A percentile compares a stretch with the other conserved stretches of the same genome.
These are phyloP conservation scores for Xanthoceras sorbifolium DNA, from an alignment of 345 rosid genomes.

Conservation along the genomic window DNA sequence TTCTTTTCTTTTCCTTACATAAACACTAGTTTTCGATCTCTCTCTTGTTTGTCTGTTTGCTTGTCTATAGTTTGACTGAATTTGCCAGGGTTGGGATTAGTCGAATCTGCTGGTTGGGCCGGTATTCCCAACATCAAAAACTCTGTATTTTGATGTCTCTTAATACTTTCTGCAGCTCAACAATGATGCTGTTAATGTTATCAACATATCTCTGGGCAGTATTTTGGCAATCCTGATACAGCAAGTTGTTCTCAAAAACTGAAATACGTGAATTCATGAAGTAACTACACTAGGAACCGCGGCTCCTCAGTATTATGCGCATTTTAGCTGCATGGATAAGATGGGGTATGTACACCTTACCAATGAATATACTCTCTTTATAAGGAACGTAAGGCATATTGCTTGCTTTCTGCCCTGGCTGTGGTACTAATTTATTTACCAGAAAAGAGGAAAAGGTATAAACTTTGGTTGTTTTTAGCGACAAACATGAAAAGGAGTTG, in stretches of 20 bases:
- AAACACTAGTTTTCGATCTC: background rate
- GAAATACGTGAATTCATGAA: conserved; percentile 15
- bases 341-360: background rate
- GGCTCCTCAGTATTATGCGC: background rate
- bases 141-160: conserved; percentile 10
- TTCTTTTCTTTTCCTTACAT: background rate
- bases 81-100: background rate
- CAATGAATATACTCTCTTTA: background rate
- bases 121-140: background rate
- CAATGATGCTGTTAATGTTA: conserved; percentile 85
- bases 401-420: background rate
- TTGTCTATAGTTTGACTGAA: background rate
- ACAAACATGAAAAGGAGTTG: background rate
- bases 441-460: background rate
- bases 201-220: conserved; percentile 90
- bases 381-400: background rate
- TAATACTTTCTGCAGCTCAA: conserved; percentile 63
- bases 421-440: background rate
- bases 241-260: conserved; percentile 49
- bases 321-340: background rate
- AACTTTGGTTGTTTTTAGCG: background rate
- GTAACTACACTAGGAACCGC: background rate
- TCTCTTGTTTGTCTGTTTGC: background rate
- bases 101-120: background rate
- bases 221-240: conserved; percentile 78